These are phyloP conservation scores for Mortierella sp. DNA, from an alignment of 371 early-diverging fungal species.

Conservation along the genomic window DNA sequence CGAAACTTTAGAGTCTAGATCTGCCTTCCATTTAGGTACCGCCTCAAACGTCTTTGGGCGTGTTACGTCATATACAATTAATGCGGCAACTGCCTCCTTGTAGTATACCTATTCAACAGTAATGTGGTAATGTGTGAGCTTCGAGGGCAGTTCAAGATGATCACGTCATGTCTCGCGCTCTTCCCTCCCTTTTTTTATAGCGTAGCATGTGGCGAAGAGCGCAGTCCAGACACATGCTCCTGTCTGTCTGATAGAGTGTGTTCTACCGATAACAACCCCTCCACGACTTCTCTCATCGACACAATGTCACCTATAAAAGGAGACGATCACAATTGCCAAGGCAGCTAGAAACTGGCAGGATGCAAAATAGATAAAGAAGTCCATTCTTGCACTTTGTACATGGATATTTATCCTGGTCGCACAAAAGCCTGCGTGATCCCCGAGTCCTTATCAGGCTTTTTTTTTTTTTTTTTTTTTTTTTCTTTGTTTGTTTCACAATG, in stretches of 20 bases:
- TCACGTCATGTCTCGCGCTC: not conserved
- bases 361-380: not conserved
- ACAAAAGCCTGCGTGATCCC: not conserved
- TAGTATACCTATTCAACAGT: constrained; percentile 73
- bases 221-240: constrained; percentile 14
- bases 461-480: not conserved
- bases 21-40: constrained; percentile 80
- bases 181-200: not conserved
- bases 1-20: constrained; percentile 72
- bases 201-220: not conserved
- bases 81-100: constrained; percentile 83
- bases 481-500: not conserved
- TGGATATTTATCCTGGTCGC: constrained; percentile 2
- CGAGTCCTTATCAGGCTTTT: not conserved
- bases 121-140: not conserved
- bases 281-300: not conserved
- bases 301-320: constrained; percentile 1
- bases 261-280: not conserved
- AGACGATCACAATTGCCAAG: not conserved
- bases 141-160: not conserved
- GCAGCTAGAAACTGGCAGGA: not conserved
- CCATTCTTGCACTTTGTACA: not conserved
- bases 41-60: constrained; percentile 78
- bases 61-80: constrained; percentile 87
- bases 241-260: not conserved